Percentiles rank a stretch among this genome's conserved stretches.
Evolutionary conservation across 306 rosid species (phyloP).

Genomic region (Carpinus viminea): DNA sequence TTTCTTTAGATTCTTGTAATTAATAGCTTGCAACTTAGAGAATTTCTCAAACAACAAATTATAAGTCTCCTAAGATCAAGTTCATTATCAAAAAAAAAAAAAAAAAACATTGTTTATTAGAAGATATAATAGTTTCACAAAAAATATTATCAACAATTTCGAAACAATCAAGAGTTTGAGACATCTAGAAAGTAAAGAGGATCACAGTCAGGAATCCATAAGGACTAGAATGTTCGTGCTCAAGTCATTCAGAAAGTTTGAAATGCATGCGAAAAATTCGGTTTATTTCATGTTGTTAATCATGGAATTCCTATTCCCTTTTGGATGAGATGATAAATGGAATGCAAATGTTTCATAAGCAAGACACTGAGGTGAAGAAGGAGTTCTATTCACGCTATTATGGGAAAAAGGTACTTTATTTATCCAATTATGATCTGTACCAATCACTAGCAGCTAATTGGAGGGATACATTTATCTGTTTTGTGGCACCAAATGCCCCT

Average conservation of each 20-base stretch:
- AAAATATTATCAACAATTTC: too few relatives aligned
- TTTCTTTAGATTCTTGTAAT: too few relatives aligned
- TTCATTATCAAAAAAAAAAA: too few relatives aligned
- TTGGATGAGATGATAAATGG: constrained; percentile 42
- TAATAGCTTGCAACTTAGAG: too few relatives aligned
- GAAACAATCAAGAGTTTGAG: too few relatives aligned
- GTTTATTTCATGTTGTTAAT: constrained; percentile 48
- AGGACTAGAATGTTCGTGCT: neutral
- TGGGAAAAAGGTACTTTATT: constrained; percentile 3
- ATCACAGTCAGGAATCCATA: too few relatives aligned
- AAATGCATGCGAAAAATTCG: constrained; percentile 33
- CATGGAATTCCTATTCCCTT: constrained; percentile 39
- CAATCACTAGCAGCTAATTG: constrained; percentile 33
- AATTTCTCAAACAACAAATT: too few relatives aligned
- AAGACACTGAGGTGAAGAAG: constrained; percentile 38
- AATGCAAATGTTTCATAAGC: constrained; percentile 45
- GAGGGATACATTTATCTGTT: constrained; percentile 36
- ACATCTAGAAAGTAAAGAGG: too few relatives aligned
- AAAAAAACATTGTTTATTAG: too few relatives aligned
- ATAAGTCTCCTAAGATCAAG: too few relatives aligned
- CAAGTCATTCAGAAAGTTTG: constrained; percentile 5
- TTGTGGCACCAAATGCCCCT: constrained; percentile 31
- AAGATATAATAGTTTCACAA: too few relatives aligned
- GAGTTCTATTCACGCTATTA: constrained; percentile 21
- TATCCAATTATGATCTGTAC: constrained; percentile 38